Percentiles rank a stretch among this genome's conserved stretches.
Evolutionary conservation across 2,329 filamentous ascomycete genomes (phyloP).

Genomic region (Cucurbitaria berberidis): DNA sequence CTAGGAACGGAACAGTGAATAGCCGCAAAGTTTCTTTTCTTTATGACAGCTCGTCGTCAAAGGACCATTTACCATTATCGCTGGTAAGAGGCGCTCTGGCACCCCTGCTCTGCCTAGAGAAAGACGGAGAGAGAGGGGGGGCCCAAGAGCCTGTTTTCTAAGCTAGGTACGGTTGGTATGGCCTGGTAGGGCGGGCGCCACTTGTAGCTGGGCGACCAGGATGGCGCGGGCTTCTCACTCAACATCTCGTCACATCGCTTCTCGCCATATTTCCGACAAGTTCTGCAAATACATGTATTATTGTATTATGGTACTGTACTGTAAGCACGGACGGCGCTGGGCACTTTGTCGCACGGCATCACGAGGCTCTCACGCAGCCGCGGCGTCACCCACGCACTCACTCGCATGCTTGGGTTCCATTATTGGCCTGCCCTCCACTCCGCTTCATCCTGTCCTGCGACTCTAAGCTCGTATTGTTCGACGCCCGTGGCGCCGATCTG

Average conservation of each 20-base stretch:
- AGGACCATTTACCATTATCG: no score
- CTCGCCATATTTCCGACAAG: background rate
- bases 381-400: slow-evolving; percentile 1
- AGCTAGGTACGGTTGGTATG: no score
- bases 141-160: slow-evolving; percentile 1
- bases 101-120: background rate
- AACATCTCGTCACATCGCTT: background rate
- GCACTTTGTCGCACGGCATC: slow-evolving; percentile 14
- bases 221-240: background rate
- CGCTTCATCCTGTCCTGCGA: slow-evolving; percentile 6
- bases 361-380: slow-evolving; percentile 9
- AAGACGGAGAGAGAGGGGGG: no score
- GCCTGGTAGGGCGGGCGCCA: background rate
- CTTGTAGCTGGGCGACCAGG: slow-evolving; percentile 7
- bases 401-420: slow-evolving; percentile 9
- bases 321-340: background rate
- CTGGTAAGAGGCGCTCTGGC: no score
- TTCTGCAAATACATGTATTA: background rate
- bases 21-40: slow-evolving; percentile 19
- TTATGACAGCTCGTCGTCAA: no score
- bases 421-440: slow-evolving; percentile 19
- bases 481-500: slow-evolving; percentile 28
- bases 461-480: slow-evolving; percentile 27
- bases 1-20: slow-evolving; percentile 17
- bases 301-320: no score